Percentiles rank a stretch among this genome's conserved stretches.
phyloP scores from a whole-genome alignment of 352 stramenopile genomes.

The Hyaloperonospora arabidopsidis region DNA sequence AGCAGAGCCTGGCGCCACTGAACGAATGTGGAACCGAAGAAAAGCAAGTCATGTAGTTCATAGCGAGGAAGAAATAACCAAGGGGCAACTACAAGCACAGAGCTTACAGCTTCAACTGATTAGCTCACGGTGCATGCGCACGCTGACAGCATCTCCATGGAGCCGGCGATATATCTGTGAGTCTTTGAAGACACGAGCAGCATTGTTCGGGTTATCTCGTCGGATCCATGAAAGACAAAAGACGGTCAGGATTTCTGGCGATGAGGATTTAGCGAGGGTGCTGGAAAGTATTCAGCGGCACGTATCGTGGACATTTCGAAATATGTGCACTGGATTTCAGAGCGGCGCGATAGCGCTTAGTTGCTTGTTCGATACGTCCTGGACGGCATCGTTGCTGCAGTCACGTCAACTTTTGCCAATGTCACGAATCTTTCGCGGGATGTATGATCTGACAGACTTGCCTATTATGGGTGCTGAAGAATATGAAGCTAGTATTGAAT shows the following conservation, averaged over 20 bases:
- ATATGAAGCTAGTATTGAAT: conserved; percentile 63
- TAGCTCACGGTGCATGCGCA: conserved; percentile 44
- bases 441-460: conserved; percentile 57
- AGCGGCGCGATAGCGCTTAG: conserved; percentile 37
- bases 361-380: conserved; percentile 33
- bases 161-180: conserved; percentile 44
- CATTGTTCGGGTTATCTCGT: conserved; percentile 43
- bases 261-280: conserved; percentile 14
- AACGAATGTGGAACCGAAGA: conserved; percentile 16
- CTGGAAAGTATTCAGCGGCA: conserved; percentile 27
- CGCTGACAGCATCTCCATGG: conserved; percentile 41
- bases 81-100: conserved; percentile 2
- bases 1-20: conserved; percentile 2
- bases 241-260: background rate
- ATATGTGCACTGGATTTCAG: conserved; percentile 58
- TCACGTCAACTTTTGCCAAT: conserved; percentile 57
- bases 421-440: conserved; percentile 48
- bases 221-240: conserved; percentile 39
- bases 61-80: conserved; percentile 4
- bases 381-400: conserved; percentile 39
- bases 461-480: conserved; percentile 67
- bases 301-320: conserved; percentile 43
- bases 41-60: conserved; percentile 6
- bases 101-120: conserved; percentile 30
- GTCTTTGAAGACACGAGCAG: conserved; percentile 39